Percentiles rank a stretch among this genome's conserved stretches.
phyloP scores from a whole-genome alignment of 495 filamentous ascomycete species.

The Xylaria cubensis region DNA sequence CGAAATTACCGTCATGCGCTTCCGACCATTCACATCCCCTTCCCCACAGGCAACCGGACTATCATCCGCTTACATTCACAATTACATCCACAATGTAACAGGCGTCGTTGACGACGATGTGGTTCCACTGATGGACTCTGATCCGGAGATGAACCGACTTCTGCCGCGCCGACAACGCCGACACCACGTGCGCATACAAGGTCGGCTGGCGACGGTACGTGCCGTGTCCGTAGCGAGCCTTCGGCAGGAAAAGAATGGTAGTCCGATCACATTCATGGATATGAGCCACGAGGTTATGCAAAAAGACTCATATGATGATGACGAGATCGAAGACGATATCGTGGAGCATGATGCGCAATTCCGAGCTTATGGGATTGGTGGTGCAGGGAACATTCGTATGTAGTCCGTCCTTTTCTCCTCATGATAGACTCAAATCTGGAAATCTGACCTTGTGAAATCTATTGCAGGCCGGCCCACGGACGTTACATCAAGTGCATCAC shows the following conservation, averaged over 20 bases:
- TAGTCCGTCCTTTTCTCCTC: constrained; percentile 29
- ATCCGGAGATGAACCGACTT: constrained; percentile 52
- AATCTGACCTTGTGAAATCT: background rate
- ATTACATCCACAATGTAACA: background rate
- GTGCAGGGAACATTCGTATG: constrained; percentile 46
- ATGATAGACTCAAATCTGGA: background rate
- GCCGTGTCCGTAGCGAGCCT: constrained; percentile 41
- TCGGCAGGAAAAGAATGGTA: background rate
- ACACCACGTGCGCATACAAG: constrained; percentile 47
- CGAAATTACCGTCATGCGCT: background rate
- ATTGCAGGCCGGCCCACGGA: constrained; percentile 33
- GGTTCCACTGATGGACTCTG: constrained; percentile 14
- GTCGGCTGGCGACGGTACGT: constrained; percentile 43
- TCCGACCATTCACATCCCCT: background rate
- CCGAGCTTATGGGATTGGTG: constrained; percentile 49
- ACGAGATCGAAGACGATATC: constrained; percentile 22
- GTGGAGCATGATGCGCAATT: constrained; percentile 43
- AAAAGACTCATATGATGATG: constrained; percentile 20
- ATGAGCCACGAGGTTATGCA: constrained; percentile 1
- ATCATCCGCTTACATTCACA: background rate
- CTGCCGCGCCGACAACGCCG: constrained; percentile 36
- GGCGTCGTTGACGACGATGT: background rate
- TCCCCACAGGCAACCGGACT: background rate
- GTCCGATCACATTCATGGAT: constrained; percentile 22
- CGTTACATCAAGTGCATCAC: constrained; percentile 30